Conservation (phyloP, 768 basidiomycete genomes). For the Mrakia hoshinonis region DNA sequence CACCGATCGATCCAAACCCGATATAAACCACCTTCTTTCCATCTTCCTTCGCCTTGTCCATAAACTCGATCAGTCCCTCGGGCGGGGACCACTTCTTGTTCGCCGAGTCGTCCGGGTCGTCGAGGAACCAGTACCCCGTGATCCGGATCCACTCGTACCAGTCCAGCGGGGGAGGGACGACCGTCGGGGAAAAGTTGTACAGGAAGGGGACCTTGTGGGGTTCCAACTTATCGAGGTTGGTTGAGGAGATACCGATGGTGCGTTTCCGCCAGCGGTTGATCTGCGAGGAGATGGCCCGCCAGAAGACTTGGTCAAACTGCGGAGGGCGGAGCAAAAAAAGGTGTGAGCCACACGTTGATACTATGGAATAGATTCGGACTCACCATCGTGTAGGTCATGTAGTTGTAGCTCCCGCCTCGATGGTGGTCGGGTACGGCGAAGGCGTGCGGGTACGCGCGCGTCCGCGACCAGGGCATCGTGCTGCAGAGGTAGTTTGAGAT, state of each 20-base stretch:
- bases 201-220: slow-evolving; percentile 96
- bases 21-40: slow-evolving; percentile 93
- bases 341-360: neutral
- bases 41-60: slow-evolving; percentile 61
- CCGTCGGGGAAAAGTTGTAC: slow-evolving; percentile 87
- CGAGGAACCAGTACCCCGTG: slow-evolving; percentile 97
- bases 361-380: neutral
- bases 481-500: neutral
- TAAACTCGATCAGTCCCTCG: slow-evolving; percentile 66
- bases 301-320: slow-evolving; percentile 91
- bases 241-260: slow-evolving; percentile 62
- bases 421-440: slow-evolving; percentile 96
- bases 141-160: slow-evolving; percentile 99
- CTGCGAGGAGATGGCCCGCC: slow-evolving; percentile 87
- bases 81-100: slow-evolving; percentile 70
- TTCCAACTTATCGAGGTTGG: slow-evolving; percentile 89
- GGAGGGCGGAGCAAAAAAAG: slow-evolving; percentile 36
- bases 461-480: slow-evolving; percentile 88
- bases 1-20: slow-evolving; percentile 31
- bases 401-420: slow-evolving; percentile 97
- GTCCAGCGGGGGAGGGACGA: slow-evolving; percentile 87
- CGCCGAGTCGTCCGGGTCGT: slow-evolving; percentile 74
- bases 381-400: slow-evolving; percentile 53
- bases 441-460: slow-evolving; percentile 92
- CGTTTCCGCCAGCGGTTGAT: slow-evolving; percentile 89